phyloP scores from a whole-genome alignment of 306 rosid species.

The Lathyrus aphaca region DNA sequence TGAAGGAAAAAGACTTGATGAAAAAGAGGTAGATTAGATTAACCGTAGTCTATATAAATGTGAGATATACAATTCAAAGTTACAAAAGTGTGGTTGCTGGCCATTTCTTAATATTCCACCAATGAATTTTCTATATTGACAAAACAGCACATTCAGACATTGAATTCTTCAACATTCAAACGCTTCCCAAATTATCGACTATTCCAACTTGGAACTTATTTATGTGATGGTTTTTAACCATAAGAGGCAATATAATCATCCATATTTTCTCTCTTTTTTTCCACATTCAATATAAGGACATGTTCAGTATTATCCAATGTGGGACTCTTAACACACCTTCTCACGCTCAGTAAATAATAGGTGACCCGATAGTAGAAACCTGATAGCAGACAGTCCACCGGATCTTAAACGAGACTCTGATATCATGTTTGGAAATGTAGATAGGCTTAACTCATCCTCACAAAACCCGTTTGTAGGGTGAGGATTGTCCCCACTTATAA shows the following conservation, averaged over 20 bases:
- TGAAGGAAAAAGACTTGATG: neutral
- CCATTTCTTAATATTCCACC: neutral
- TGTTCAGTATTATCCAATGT: too few relatives aligned
- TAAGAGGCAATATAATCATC: neutral
- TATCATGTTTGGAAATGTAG: too few relatives aligned
- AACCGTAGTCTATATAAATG: neutral
- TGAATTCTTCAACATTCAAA: neutral
- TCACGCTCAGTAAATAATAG: too few relatives aligned
- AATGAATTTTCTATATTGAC: conserved; percentile 2
- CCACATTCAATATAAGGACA: neutral
- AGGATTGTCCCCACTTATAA: too few relatives aligned
- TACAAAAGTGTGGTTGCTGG: neutral
- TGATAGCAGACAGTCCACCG: too few relatives aligned
- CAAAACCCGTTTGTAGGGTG: too few relatives aligned
- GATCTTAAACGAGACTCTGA: too few relatives aligned
- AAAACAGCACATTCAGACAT: neutral
- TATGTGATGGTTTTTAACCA: neutral
- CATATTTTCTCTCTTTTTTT: neutral
- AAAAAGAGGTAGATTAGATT: conserved; percentile 7
- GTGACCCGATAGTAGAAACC: too few relatives aligned
- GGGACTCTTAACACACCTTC: too few relatives aligned
- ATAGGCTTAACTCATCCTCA: too few relatives aligned
- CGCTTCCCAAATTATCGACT: neutral
- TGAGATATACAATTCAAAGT: neutral
- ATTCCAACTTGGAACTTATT: neutral